A percentile compares a stretch with the other conserved stretches of the same genome.
Evolutionary conservation across 805 yeast genomes (phyloP).

Genomic region (Ogataea ganodermae): DNA sequence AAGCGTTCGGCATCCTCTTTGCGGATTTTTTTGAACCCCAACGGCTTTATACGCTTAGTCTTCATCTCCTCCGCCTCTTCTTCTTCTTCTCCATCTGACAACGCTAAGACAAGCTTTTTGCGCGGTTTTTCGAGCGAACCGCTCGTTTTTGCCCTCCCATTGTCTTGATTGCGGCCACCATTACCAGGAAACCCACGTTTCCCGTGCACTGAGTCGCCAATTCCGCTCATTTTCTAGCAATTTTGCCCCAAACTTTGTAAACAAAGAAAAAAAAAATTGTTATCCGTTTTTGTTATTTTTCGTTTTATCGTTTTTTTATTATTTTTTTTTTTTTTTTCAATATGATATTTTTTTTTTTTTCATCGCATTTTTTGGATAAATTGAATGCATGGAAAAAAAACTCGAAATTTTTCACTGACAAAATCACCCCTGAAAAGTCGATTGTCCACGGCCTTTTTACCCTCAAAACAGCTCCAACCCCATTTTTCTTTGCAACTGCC

Average conservation of each 20-base stretch:
- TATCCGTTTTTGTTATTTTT: no score
- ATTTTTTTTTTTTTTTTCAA: neutral
- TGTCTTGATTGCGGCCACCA: neutral
- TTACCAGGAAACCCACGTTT: neutral
- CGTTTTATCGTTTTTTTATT: neutral
- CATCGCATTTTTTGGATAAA: neutral
- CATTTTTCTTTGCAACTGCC: no score
- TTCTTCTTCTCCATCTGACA: conserved; percentile 7
- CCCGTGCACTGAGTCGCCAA: neutral
- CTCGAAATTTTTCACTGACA: neutral
- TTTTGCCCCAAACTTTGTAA: neutral
- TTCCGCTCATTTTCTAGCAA: neutral
- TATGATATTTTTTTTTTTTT: neutral
- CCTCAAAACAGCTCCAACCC: no score
- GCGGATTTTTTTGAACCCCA: conserved; percentile 22
- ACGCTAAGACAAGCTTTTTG: neutral
- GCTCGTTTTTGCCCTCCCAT: neutral
- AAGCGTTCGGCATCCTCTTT: conserved; percentile 24
- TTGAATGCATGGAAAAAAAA: conserved; percentile 6
- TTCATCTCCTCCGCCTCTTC: neutral
- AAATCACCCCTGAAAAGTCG: neutral
- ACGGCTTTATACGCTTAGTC: neutral
- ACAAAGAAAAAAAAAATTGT: neutral
- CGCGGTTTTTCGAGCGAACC: neutral
- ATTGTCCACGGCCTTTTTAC: neutral